Base-by-base conservation (phyloP, 2,329 filamentous ascomycete genomes). In the Stagonosporopsis chrysanthemi region DNA sequence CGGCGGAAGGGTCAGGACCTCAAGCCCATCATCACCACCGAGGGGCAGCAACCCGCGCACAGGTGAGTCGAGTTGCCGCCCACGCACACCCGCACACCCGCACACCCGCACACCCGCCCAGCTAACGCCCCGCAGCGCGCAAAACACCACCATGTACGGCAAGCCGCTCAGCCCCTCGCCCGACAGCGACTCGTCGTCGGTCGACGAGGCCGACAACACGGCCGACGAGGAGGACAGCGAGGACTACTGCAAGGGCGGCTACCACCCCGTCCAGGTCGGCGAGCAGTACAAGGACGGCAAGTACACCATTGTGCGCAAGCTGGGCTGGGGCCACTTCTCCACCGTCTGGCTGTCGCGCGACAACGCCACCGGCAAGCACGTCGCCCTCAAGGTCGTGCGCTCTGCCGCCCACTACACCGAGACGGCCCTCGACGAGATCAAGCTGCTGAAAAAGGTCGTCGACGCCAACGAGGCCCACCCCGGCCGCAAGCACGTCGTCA, bases 311-410 rank as follows among this genome's bases (percentile, higher is more conserved):
- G 90, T 98, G 77, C 90, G 93, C 80, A 98, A 98, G 82, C 84
- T 98, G 50, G 94, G 94, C 67, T 98, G 94, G 94, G 95, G 95
- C 62, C 94, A 98, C 75, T 99, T 98, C 81, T 97, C 94, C n/a
- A 99, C 94, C 31, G 94, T 98, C 67, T 98, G 87, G 87, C 78
- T 89, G 62, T 88, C 86, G 80, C 81, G 90, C 77, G 94, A 98
- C 81, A 97, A 96, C 66, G 86, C 83, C 57, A 93, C 88, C 58
- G 88, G 89, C 74, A 97, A 96, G 81, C 95, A 99, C 77, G 95
- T 99, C 72, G 95, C 95, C 53, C 85, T 99, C 69, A 99, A 99
- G 81, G 94, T 99, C 60, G 95, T 99, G 62, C 91, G 95, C 69
- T 98, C 94, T 33, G 95, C 95, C 56, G 93, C 94, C 59, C 95